Conservation (phyloP, 2,329 filamentous ascomycete genomes). For the Stachybotrys chartarum region DNA sequence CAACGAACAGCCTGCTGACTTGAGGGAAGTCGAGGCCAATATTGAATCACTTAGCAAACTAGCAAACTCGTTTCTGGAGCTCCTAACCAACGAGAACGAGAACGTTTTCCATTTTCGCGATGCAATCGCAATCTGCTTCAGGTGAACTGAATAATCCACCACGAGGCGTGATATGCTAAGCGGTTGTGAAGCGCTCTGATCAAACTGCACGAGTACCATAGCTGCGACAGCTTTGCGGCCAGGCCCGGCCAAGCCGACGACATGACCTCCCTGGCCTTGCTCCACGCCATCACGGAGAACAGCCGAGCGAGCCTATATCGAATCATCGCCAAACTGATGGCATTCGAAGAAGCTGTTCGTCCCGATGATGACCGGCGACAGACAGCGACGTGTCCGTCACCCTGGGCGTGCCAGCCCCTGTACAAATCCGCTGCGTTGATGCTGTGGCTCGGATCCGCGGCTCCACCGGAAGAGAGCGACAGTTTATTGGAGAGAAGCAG, state of each 20-base stretch:
- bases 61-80: slow-evolving; percentile 2
- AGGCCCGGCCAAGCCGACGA: background rate
- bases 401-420: background rate
- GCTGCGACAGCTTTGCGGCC: slow-evolving; percentile 3
- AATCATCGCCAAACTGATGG: background rate
- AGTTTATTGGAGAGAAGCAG: background rate
- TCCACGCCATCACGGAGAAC: background rate
- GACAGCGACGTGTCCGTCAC: background rate
- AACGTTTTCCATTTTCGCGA: slow-evolving; percentile 5
- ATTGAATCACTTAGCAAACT: slow-evolving; percentile 4
- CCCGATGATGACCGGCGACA: too few species aligned
- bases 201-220: slow-evolving; percentile 6
- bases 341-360: background rate
- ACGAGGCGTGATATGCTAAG: background rate
- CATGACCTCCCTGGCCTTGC: background rate
- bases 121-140: slow-evolving; percentile 4
- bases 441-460: background rate
- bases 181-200: slow-evolving; percentile 3
- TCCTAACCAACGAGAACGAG: slow-evolving; percentile 3
- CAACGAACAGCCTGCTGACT: slow-evolving; percentile 2
- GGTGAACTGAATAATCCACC: background rate
- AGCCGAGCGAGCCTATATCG: background rate
- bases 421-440: background rate
- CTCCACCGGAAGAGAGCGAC: background rate
- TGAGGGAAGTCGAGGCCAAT: background rate